Evolutionary conservation across 176 grass and related monocot genomes (phyloP).

Genomic region (Oryza officinalis): DNA sequence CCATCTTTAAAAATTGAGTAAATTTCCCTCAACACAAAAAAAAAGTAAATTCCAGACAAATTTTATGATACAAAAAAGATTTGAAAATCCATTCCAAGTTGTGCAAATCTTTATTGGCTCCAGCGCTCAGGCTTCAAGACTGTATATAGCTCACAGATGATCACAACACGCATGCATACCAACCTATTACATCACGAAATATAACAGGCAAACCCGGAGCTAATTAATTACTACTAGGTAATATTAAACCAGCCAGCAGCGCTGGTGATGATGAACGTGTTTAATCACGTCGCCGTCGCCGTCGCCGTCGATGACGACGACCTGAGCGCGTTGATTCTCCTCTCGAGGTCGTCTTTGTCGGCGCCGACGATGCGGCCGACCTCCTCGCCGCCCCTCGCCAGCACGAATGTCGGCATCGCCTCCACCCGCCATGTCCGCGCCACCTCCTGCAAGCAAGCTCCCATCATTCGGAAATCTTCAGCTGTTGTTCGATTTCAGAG

Average conservation of each 20-base stretch:
- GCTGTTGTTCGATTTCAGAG: neutral
- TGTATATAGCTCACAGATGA: neutral
- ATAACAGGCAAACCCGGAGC: neutral
- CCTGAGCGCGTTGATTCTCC: conserved; percentile 37
- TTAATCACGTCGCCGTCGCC: neutral
- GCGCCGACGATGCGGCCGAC: conserved; percentile 48
- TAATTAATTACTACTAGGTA: neutral
- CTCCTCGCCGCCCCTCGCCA: conserved; percentile 47
- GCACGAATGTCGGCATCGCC: conserved; percentile 63
- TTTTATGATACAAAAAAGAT: too few relatives aligned
- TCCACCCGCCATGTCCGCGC: conserved; percentile 50
- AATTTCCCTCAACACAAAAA: too few relatives aligned
- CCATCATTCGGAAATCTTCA: neutral
- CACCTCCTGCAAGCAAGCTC: conserved; percentile 40
- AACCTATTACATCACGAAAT: neutral
- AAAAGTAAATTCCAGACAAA: too few relatives aligned
- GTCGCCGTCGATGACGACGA: neutral
- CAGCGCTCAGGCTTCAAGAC: neutral
- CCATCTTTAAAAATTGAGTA: neutral
- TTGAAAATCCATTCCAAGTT: neutral
- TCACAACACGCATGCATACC: neutral
- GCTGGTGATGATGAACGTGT: neutral
- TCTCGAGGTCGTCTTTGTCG: conserved; percentile 56
- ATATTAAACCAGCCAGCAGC: neutral
- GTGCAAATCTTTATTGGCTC: neutral